These are phyloP conservation scores for Dactylellina haptotyla DNA, from an alignment of 2,329 filamentous ascomycete genomes.

Conservation along the genomic window DNA sequence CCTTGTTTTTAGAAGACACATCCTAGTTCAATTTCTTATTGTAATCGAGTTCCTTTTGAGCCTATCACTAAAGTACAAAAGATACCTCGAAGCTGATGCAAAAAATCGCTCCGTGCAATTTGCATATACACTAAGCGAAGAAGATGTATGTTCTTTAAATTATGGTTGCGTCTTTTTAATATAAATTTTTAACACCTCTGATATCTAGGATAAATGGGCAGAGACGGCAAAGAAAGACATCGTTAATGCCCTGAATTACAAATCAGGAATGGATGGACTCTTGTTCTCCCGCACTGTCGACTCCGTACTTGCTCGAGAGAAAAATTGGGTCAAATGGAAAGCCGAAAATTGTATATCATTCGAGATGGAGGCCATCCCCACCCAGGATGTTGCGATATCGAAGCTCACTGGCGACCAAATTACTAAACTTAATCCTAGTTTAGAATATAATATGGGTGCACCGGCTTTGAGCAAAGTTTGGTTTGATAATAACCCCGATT, in stretches of 20 bases:
- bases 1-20: constrained; percentile 90
- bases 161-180: neutral
- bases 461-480: constrained; percentile 79
- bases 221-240: constrained; percentile 73
- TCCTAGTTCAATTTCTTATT: constrained; percentile 94
- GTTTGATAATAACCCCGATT: constrained; percentile 70
- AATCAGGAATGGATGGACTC: constrained; percentile 80
- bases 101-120: constrained; percentile 82
- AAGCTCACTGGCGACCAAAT: constrained; percentile 77
- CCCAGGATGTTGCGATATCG: constrained; percentile 75
- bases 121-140: constrained; percentile 78
- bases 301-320: constrained; percentile 92
- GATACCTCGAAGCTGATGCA: constrained; percentile 72
- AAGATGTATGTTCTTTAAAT: constrained; percentile 73
- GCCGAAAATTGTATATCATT: constrained; percentile 91
- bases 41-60: constrained; percentile 95
- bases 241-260: constrained; percentile 83
- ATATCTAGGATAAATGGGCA: constrained; percentile 81
- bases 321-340: constrained; percentile 99
- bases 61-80: constrained; percentile 81
- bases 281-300: constrained; percentile 98
- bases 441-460: constrained; percentile 68
- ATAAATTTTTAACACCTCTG: neutral
- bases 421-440: constrained; percentile 72
- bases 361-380: constrained; percentile 76